These are phyloP conservation scores for Trichosporon ovoides DNA, from an alignment of 1,284 basidiomycete species.

Conservation along the genomic window DNA sequence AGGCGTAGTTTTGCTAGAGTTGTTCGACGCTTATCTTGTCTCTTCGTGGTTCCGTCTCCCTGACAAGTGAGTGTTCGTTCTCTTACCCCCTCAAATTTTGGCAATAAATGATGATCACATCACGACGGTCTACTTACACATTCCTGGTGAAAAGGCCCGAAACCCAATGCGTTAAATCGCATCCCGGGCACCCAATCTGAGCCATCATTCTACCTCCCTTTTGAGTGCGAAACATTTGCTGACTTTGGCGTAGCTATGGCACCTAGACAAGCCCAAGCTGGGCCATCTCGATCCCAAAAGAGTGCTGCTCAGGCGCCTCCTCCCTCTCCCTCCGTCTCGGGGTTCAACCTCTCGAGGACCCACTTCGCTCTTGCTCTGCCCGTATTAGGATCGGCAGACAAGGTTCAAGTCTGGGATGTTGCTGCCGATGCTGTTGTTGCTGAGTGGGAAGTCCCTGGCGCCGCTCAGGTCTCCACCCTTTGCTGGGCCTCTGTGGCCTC, in stretches of 20 bases:
- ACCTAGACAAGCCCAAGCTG: constrained; percentile 39
- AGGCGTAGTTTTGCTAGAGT: constrained; percentile 5
- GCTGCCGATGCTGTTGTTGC: constrained; percentile 38
- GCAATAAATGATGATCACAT: constrained; percentile 45
- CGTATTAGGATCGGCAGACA: constrained; percentile 45
- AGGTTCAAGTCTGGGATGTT: constrained; percentile 47
- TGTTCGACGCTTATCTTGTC: too few species aligned
- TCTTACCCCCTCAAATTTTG: not conserved
- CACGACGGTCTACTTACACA: constrained; percentile 48
- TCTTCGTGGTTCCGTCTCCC: not conserved
- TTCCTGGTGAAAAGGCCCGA: constrained; percentile 44
- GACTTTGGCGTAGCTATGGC: constrained; percentile 29
- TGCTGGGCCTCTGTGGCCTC: constrained; percentile 32
- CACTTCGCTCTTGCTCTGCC: constrained; percentile 44
- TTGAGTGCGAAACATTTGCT: constrained; percentile 4
- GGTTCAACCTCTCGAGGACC: constrained; percentile 43
- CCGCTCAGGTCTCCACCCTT: constrained; percentile 38
- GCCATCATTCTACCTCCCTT: constrained; percentile 5
- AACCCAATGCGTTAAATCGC: constrained; percentile 25
- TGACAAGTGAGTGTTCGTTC: constrained; percentile 2
- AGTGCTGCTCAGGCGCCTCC: constrained; percentile 35
- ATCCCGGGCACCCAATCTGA: constrained; percentile 42
- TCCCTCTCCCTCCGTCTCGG: constrained; percentile 40
- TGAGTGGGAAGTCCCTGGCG: constrained; percentile 46
- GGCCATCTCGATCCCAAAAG: constrained; percentile 38